Conservation (phyloP, 495 filamentous ascomycete genomes). For the Penicillium cosmopolitanum region DNA sequence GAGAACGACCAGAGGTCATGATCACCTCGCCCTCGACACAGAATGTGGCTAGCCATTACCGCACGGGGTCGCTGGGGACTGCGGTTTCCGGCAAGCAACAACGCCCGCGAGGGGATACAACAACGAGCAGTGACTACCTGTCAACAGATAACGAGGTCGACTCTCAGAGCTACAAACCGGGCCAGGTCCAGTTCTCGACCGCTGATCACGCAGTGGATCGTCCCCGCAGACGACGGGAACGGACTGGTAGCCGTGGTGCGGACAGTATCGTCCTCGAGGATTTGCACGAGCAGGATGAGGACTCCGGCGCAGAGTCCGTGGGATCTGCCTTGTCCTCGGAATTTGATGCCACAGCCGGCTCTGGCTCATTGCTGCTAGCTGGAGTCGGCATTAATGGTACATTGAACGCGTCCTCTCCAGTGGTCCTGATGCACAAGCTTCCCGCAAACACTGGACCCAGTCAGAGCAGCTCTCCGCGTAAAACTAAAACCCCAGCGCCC, state of each 20-base stretch:
- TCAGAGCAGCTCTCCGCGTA: conserved; percentile 58
- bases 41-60: conserved; percentile 49
- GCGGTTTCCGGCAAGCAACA: conserved; percentile 68
- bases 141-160: conserved; percentile 89
- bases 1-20: conserved; percentile 57
- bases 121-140: conserved; percentile 82
- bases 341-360: conserved; percentile 68
- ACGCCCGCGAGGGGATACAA: conserved; percentile 78
- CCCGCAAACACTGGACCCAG: conserved; percentile 40
- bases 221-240: conserved; percentile 60
- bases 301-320: conserved; percentile 66
- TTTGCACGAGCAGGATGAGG: conserved; percentile 58
- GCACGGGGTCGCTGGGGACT: conserved; percentile 76
- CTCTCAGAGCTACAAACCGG: conserved; percentile 64
- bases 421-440: conserved; percentile 48
- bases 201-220: conserved; percentile 60
- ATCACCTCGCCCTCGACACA: conserved; percentile 58
- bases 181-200: conserved; percentile 56
- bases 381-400: conserved; percentile 50
- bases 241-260: conserved; percentile 57
- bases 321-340: conserved; percentile 68
- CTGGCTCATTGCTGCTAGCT: conserved; percentile 57
- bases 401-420: conserved; percentile 48
- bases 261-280: conserved; percentile 39
- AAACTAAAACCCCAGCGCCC: conserved; percentile 59